phyloP scores from a whole-genome alignment of 2,329 filamentous ascomycete genomes.

The Septoria petroselini region DNA sequence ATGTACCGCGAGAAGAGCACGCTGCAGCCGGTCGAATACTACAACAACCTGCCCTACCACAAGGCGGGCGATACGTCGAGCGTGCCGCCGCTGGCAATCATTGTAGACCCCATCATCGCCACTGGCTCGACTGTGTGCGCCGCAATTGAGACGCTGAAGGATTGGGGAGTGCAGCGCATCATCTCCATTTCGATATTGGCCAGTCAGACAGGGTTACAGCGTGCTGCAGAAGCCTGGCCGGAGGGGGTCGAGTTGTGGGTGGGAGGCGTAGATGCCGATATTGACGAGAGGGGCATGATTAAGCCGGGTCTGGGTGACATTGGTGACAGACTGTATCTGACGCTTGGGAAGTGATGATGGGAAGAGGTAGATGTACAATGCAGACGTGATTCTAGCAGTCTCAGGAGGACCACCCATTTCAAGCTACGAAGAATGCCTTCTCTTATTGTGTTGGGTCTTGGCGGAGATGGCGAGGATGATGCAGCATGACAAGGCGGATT shows the following conservation, averaged over 20 bases:
- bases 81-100: constrained; percentile 66
- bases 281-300: constrained; percentile 82
- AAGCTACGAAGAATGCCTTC: too few species aligned
- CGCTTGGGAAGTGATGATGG: constrained; percentile 68
- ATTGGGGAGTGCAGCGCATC: constrained; percentile 86
- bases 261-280: constrained; percentile 70
- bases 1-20: constrained; percentile 88
- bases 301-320: constrained; percentile 87
- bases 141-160: constrained; percentile 80
- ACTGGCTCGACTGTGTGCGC: constrained; percentile 87
- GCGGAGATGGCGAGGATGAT: too few species aligned
- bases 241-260: constrained; percentile 77
- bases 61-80: constrained; percentile 41
- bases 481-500: too few species aligned
- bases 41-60: constrained; percentile 91
- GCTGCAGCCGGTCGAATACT: constrained; percentile 90
- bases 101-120: constrained; percentile 89
- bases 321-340: constrained; percentile 84
- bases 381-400: too few species aligned
- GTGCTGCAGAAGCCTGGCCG: constrained; percentile 73
- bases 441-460: too few species aligned
- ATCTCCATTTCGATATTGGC: constrained; percentile 74
- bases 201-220: constrained; percentile 65
- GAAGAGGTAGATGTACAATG: too few species aligned
- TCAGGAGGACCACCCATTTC: too few species aligned